A percentile compares a stretch with the other conserved stretches of the same genome.
These are phyloP conservation scores for Diaporthe sp. DNA, from an alignment of 2,329 filamentous ascomycete genomes.

Conservation along the genomic window DNA sequence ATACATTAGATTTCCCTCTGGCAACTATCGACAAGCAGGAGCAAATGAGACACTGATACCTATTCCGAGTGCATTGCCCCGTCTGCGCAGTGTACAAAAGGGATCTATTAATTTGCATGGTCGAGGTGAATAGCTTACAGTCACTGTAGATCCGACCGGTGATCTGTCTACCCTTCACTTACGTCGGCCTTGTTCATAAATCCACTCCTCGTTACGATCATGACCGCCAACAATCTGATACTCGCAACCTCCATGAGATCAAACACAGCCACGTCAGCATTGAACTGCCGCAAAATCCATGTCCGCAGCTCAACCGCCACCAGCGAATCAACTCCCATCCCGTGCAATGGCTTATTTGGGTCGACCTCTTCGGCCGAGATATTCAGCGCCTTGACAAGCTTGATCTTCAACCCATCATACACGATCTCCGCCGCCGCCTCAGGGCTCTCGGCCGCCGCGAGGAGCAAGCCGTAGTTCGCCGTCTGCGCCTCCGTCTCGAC, in stretches of 20 bases:
- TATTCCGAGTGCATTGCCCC: too few species aligned
- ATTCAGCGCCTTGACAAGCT: slow-evolving; percentile 45
- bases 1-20: too few species aligned
- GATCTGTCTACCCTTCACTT: too few species aligned
- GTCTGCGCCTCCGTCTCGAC: not conserved
- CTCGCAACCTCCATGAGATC: slow-evolving; percentile 49
- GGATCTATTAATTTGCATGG: too few species aligned
- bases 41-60: too few species aligned
- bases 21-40: too few species aligned
- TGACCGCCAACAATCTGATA: not conserved
- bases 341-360: slow-evolving; percentile 42
- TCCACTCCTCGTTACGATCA: not conserved
- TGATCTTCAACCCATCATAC: slow-evolving; percentile 45
- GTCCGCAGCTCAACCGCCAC: slow-evolving; percentile 46
- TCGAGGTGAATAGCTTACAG: too few species aligned
- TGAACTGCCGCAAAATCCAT: slow-evolving; percentile 45
- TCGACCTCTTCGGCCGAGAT: slow-evolving; percentile 45
- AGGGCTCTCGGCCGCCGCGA: slow-evolving; percentile 43
- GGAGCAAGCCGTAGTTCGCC: slow-evolving; percentile 38
- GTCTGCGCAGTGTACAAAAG: too few species aligned
- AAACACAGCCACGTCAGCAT: slow-evolving; percentile 46
- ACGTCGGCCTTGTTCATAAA: too few species aligned
- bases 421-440: slow-evolving; percentile 45
- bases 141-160: too few species aligned
- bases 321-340: slow-evolving; percentile 46